Base-by-base conservation (phyloP, 805 yeast species). In the Barnettozyma salicaria region DNA sequence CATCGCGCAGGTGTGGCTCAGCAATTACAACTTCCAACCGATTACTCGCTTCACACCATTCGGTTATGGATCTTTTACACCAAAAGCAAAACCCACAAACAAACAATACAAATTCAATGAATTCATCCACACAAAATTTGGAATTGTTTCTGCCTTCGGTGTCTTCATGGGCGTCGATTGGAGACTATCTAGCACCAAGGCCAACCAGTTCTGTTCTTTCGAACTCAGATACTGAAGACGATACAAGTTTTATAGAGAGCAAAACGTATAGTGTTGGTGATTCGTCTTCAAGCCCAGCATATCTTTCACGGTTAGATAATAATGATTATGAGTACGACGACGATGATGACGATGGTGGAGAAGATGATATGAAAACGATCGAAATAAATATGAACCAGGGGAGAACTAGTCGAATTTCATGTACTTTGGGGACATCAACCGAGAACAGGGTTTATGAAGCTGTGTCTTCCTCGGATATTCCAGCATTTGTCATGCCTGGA, bases 151-250 rank as follows among this genome's bases (percentile, higher is more conserved):
- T 38, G 6, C 30, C 41, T 3, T n/a, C 34, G 5, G 38, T 34
- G 27, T 25, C 45, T 3, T 47, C 58, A 12, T 52, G 56, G 55
- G 56, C 50, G 23, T 37, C 54, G 2, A 32, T 53, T 27, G 36
- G 43, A 2, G 44, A 43, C 19, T 29, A 32, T 13, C 25, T 45
- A 12, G 38, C 44, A 2, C 41, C 54, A 10, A 41, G 59, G 28
- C 57, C 59, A 10, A 52, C 54, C 1, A 50, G 56, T 30, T 54
- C 59, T 4, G 59, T 54, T 0, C 34, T 54, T 6, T 54, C 59
- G 3, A 42, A 49, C 5, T 50, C 54, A 9, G 58, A 53, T 27
- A 49, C 51, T 1, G 56, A 52, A 24, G 58, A 53, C n/a, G 54
- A 52, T n/a, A 42, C 21, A 12, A 28, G 14, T 12, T 13, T n/a